These are phyloP conservation scores for Penicillium soppii DNA, from an alignment of 495 filamentous ascomycete genomes.

Conservation along the genomic window DNA sequence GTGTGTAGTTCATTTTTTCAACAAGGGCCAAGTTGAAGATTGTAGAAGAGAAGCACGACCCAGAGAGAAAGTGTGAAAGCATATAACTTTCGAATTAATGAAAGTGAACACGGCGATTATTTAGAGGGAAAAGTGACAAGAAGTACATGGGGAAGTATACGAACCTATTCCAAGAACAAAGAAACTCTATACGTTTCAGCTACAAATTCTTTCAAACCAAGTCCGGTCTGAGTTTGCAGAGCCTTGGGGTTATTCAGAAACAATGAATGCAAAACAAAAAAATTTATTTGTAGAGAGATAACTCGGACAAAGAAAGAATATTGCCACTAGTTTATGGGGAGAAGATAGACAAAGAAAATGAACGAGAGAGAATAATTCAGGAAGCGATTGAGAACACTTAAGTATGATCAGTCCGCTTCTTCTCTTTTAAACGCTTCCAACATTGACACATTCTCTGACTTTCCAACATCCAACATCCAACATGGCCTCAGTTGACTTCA, in stretches of 20 bases:
- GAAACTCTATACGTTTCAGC: not conserved
- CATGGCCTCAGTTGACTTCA: too few species aligned
- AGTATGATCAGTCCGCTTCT: too few species aligned
- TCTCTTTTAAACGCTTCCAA: too few species aligned
- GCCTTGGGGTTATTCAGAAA: not conserved
- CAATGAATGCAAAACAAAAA: too few species aligned
- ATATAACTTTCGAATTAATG: not conserved
- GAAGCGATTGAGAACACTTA: too few species aligned
- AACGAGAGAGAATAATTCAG: not conserved
- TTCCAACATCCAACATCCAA: too few species aligned
- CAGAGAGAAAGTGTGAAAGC: not conserved
- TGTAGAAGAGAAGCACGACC: not conserved
- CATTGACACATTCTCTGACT: too few species aligned
- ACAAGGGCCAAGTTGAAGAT: not conserved
- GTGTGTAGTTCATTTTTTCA: slow-evolving; percentile 6
- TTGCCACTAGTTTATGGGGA: too few species aligned
- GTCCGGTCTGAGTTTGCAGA: not conserved
- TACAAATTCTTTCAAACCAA: not conserved
- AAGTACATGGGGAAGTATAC: too few species aligned
- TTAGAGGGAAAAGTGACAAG: too few species aligned
- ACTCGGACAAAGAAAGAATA: not conserved
- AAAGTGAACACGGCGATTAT: too few species aligned
- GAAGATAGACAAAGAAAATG: not conserved
- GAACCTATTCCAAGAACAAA: slow-evolving; percentile 7
- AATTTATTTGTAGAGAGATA: not conserved